These are phyloP conservation scores for Penium margaritaceum DNA, from an alignment of 139 green algal species.

Conservation along the genomic window DNA sequence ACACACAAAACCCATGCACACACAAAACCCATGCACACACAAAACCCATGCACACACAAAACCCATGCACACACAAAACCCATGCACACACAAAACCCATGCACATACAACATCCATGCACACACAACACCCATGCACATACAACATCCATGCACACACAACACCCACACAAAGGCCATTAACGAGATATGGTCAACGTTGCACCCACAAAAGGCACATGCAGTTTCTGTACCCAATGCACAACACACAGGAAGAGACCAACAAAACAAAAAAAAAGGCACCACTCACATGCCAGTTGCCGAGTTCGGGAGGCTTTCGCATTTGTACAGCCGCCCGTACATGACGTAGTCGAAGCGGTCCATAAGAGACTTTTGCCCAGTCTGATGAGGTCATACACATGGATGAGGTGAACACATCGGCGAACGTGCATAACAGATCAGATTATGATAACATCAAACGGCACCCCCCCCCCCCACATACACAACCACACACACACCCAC, in stretches of 20 bases:
- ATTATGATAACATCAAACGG: neutral
- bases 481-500: neutral
- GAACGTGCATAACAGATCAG: neutral
- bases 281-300: neutral
- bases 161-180: neutral
- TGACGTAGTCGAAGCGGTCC: conserved; percentile 94
- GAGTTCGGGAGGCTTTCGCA: conserved; percentile 25
- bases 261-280: neutral
- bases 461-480: neutral
- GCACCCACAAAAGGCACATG: neutral
- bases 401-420: neutral
- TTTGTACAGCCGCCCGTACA: conserved; percentile 74
- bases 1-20: too few species aligned
- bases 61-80: too few species aligned
- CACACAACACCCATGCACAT: too few species aligned
- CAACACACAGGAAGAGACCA: neutral
- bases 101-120: too few species aligned
- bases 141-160: neutral
- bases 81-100: too few species aligned
- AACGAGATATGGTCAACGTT: neutral
- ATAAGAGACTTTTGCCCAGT: conserved; percentile 58
- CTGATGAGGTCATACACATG: conserved; percentile 6
- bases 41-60: too few species aligned
- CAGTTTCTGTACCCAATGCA: neutral
- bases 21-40: too few species aligned